Percentiles rank a stretch among this genome's conserved stretches.
These are phyloP conservation scores for Neltuma alba DNA, from an alignment of 306 rosid species.

Conservation along the genomic window DNA sequence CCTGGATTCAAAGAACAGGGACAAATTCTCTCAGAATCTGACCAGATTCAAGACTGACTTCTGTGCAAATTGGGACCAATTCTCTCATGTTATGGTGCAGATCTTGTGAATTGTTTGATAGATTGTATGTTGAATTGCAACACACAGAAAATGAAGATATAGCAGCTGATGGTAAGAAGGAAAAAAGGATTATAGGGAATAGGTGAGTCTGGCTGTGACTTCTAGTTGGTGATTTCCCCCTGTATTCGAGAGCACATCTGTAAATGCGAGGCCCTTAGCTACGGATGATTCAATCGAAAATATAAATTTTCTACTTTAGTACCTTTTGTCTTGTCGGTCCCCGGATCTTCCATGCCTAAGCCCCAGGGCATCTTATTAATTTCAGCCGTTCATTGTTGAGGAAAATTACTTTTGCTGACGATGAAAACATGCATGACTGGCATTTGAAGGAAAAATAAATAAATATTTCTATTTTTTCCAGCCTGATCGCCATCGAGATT, in stretches of 20 bases:
- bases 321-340: neutral
- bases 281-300: conserved; percentile 20
- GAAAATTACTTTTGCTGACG: neutral
- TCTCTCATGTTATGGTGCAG: neutral
- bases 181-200: neutral
- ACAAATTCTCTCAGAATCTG: conserved; percentile 46
- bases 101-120: conserved; percentile 4
- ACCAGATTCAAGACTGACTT: conserved; percentile 48
- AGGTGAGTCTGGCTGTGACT: conserved; percentile 10
- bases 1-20: conserved; percentile 51
- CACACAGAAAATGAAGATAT: neutral
- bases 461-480: neutral
- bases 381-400: neutral
- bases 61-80: conserved; percentile 35
- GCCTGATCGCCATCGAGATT: neutral
- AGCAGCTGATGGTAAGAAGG: neutral
- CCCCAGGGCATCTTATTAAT: neutral
- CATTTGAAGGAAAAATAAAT: too few relatives aligned
- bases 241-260: conserved; percentile 25
- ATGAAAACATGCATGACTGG: neutral
- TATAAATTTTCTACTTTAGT: neutral
- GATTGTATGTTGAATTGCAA: conserved; percentile 10
- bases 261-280: conserved; percentile 15
- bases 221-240: neutral
- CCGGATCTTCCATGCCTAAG: too few relatives aligned